These are phyloP conservation scores for Teratosphaeria destructans DNA, from an alignment of 2,329 filamentous ascomycete genomes.

Conservation along the genomic window DNA sequence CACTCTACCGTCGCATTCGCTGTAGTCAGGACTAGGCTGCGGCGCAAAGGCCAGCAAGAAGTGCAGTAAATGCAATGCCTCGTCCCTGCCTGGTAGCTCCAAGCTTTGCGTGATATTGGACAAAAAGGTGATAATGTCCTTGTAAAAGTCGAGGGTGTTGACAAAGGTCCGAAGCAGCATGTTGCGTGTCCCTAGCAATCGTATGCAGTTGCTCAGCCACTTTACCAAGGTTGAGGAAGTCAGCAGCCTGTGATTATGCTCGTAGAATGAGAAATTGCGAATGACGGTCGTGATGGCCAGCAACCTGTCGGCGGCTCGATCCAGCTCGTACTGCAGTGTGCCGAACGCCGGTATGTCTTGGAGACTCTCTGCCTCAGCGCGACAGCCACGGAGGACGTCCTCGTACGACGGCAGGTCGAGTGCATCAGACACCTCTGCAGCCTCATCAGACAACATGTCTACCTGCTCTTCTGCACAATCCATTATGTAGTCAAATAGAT, in stretches of 20 bases:
- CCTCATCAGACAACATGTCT: constrained; percentile 72
- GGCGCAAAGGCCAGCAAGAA: constrained; percentile 89
- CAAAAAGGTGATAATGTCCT: constrained; percentile 78
- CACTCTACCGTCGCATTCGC: constrained; percentile 34
- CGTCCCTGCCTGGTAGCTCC: constrained; percentile 74
- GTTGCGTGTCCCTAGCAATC: constrained; percentile 79
- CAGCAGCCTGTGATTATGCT: constrained; percentile 63
- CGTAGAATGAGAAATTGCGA: constrained; percentile 81
- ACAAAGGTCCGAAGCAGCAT: constrained; percentile 71
- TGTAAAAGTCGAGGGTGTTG: constrained; percentile 94
- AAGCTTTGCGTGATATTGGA: constrained; percentile 73
- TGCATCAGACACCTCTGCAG: constrained; percentile 75
- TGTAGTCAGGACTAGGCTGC: constrained; percentile 54
- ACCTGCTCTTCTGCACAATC: constrained; percentile 87
- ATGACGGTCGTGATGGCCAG: constrained; percentile 88
- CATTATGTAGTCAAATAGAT: constrained; percentile 75
- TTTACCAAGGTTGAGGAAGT: constrained; percentile 70
- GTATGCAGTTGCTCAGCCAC: constrained; percentile 72
- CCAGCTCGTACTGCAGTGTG: constrained; percentile 66
- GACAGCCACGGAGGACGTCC: constrained; percentile 63
- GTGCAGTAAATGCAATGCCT: constrained; percentile 74
- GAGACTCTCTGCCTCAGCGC: constrained; percentile 55
- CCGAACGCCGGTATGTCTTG: constrained; percentile 66
- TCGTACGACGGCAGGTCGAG: constrained; percentile 79
- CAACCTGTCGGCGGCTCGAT: constrained; percentile 74